Evolutionary conservation across 2,329 filamentous ascomycete species (phyloP).

Genomic region (Alternaria sp.): DNA sequence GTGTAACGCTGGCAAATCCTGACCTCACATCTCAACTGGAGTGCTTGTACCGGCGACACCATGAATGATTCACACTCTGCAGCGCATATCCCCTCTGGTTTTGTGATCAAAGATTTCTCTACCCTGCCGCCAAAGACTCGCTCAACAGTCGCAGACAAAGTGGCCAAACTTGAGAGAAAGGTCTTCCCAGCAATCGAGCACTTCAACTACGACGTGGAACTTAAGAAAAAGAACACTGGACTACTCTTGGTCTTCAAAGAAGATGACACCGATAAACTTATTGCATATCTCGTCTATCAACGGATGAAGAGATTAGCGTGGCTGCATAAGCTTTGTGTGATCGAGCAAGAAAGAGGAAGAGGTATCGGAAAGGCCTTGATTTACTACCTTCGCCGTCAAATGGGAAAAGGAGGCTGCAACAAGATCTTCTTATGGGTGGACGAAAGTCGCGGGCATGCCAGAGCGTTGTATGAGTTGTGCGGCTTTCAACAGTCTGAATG

Average conservation of each 20-base stretch:
- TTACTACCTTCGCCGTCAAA: constrained; percentile 52
- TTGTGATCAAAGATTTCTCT: constrained; percentile 24
- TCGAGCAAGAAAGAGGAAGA: constrained; percentile 55
- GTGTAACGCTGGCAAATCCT: neutral
- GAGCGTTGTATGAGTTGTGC: constrained; percentile 55
- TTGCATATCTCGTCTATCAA: constrained; percentile 53
- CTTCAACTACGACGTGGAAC: constrained; percentile 57
- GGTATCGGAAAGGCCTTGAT: constrained; percentile 59
- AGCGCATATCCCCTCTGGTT: constrained; percentile 12
- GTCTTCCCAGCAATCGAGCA: constrained; percentile 61
- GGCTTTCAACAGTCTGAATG: constrained; percentile 58
- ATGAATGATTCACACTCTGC: constrained; percentile 10
- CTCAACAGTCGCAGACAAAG: constrained; percentile 24
- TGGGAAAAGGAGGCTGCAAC: constrained; percentile 58
- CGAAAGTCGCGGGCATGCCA: constrained; percentile 55
- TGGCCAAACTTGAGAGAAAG: constrained; percentile 57
- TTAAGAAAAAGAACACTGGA: constrained; percentile 60
- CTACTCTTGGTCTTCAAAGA: constrained; percentile 48
- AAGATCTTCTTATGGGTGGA: constrained; percentile 63
- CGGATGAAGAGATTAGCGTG: constrained; percentile 48
- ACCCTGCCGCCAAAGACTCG: constrained; percentile 33
- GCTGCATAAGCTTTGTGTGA: constrained; percentile 63
- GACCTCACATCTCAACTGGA: neutral
- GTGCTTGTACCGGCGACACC: neutral
- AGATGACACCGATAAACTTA: constrained; percentile 34